Percentiles rank a stretch among this genome's conserved stretches.
Conservation (phyloP, 1,284 basidiomycete genomes). For the Anthracocystis walkeri region DNA sequence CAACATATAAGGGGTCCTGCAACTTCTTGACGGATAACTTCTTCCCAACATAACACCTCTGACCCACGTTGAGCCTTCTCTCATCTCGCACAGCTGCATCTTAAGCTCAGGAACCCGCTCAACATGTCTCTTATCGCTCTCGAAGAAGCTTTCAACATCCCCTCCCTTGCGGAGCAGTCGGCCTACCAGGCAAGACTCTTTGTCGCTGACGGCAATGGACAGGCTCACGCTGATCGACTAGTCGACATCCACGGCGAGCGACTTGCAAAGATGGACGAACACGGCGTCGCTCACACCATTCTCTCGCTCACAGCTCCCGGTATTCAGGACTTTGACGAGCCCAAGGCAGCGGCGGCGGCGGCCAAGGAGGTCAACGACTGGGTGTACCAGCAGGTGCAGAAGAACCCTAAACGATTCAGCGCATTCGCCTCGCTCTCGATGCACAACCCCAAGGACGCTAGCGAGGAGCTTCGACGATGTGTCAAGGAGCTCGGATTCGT, state of each 20-base stretch:
- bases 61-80: neutral
- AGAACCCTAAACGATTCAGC: conserved; percentile 65
- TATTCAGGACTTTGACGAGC: conserved; percentile 62
- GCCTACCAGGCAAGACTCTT: conserved; percentile 51
- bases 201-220: conserved; percentile 49
- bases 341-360: conserved; percentile 53
- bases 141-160: conserved; percentile 54
- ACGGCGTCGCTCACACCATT: conserved; percentile 60
- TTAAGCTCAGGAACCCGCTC: neutral
- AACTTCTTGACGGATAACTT: neutral
- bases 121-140: conserved; percentile 47
- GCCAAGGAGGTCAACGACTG: conserved; percentile 61
- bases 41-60: neutral
- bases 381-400: conserved; percentile 61
- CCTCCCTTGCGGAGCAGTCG: conserved; percentile 48
- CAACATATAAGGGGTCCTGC: neutral
- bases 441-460: conserved; percentile 68
- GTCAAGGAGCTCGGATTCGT: conserved; percentile 62
- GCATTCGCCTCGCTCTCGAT: conserved; percentile 68
- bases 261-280: conserved; percentile 61
- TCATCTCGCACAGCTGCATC: neutral
- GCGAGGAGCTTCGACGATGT: conserved; percentile 63
- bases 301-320: conserved; percentile 64
- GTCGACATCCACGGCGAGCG: conserved; percentile 60
- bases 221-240: conserved; percentile 47